Evolutionary conservation across 768 basidiomycete species (phyloP), one percentile per base, ranked within the genome.

Genomic region (Mycena galopus): DNA sequence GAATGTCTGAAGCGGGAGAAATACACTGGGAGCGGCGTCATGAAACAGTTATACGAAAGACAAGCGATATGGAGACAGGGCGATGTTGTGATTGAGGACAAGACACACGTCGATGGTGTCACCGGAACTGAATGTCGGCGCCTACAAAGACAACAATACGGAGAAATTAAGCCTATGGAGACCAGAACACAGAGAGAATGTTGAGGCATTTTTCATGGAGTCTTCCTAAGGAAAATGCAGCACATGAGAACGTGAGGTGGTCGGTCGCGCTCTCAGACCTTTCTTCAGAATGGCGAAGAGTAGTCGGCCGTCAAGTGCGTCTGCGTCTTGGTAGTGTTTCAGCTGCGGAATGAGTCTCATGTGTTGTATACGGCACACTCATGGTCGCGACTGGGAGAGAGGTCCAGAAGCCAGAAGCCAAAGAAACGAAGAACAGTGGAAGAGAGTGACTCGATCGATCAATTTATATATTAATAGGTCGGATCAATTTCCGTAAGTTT

Each of bases 211-310:
- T 96, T 55, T 98, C 97, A 77, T 97, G 88, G 68, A 99, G 86
- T 75, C 97, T 87, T 67, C 96, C 96, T 96, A 19, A 29, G 21
- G 25, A 57, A 63, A n/a, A 33, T 14, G 44, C 29, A 50, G 74
- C 65, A 53, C 73, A 66, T n/a, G 30, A 53, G 29, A 21, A 65
- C 23, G 29, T 50, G 27, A 23, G 17, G 19, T 16, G 29, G 0
- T 19, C n/a, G 39, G 23, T 29, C 33, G 47, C 63, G 51, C 59
- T 47, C 44, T 77, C 75, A 57, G 73, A 92, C 97, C 97, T 90
- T 99, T 99, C 87, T 99, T 99, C 2, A 97, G 97, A 76, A 99
- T 95, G 11, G 97, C 97, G 76, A 99, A 97, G 44, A 99, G 86
- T 72, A 97, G 79, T 51, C 96, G 90, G 57, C 95, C 96, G 72